phyloP scores from a whole-genome alignment of 768 basidiomycete species.

The Boletus reticuloceps region DNA sequence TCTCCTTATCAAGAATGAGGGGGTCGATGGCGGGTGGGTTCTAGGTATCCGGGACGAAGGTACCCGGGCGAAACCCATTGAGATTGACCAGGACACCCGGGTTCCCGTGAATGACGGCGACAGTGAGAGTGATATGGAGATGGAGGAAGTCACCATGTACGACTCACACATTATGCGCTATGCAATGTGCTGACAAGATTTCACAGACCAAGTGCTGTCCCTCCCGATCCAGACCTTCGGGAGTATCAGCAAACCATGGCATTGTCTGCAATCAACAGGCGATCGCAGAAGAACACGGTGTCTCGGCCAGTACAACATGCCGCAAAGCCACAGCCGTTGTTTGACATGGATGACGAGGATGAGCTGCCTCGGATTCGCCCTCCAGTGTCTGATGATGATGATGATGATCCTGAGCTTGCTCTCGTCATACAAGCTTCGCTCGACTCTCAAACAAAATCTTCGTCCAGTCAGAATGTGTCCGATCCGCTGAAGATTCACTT shows the following conservation, averaged over 20 bases:
- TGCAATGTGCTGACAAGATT: conserved; percentile 11
- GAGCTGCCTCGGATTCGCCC: conserved; percentile 19
- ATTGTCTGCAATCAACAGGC: conserved; percentile 53
- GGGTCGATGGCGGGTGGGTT: conserved; percentile 88
- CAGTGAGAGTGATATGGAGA: conserved; percentile 60
- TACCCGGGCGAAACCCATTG: conserved; percentile 80
- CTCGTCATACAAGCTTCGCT: conserved; percentile 64
- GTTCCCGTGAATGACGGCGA: conserved; percentile 35
- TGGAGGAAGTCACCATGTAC: conserved; percentile 81
- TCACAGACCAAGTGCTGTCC: conserved; percentile 30
- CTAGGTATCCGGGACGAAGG: conserved; percentile 89
- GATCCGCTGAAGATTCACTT: background rate
- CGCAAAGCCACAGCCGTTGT: conserved; percentile 44
- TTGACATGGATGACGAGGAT: conserved; percentile 53
- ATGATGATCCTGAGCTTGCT: conserved; percentile 52
- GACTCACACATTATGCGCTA: conserved; percentile 17
- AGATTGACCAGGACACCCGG: conserved; percentile 66
- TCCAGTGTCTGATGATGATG: conserved; percentile 40
- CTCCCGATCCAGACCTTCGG: conserved; percentile 59
- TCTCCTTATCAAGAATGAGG: conserved; percentile 90
- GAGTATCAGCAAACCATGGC: conserved; percentile 62
- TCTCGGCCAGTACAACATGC: conserved; percentile 35
- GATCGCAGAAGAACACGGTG: conserved; percentile 37
- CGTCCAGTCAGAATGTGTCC: conserved; percentile 1
- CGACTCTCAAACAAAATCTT: conserved; percentile 28